Percentiles rank a stretch among this genome's conserved stretches.
Conservation (phyloP, 768 basidiomycete species). For the Tricholoma matsutake region DNA sequence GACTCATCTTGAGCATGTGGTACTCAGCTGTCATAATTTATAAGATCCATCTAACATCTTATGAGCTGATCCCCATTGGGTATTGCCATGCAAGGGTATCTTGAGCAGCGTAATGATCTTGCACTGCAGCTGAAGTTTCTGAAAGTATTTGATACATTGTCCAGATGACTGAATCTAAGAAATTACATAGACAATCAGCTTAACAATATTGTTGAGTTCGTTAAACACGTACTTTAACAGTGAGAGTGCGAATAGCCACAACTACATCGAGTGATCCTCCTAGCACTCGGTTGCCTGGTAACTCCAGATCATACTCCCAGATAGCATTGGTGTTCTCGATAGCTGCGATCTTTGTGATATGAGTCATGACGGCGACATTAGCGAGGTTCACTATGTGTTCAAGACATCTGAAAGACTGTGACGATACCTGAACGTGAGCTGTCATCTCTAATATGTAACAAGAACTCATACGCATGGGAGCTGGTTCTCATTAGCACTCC, state of each 20-base stretch:
- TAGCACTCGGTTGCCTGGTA: constrained; percentile 21
- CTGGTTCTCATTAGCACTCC: constrained; percentile 15
- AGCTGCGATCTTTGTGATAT: constrained; percentile 26
- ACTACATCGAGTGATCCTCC: constrained; percentile 28
- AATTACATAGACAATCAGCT: not conserved
- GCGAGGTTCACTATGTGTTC: constrained; percentile 28
- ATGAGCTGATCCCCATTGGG: constrained; percentile 4
- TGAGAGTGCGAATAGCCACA: constrained; percentile 24
- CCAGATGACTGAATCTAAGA: constrained; percentile 23
- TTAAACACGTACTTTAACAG: constrained; percentile 26
- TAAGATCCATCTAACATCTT: constrained; percentile 7
- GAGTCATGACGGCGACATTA: constrained; percentile 25
- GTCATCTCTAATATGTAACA: too few species aligned
- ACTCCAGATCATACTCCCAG: constrained; percentile 31
- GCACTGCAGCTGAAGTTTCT: constrained; percentile 18
- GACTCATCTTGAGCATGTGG: not conserved
- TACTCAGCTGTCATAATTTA: constrained; percentile 6
- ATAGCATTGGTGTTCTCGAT: constrained; percentile 27
- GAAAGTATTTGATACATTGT: constrained; percentile 21
- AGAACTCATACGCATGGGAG: constrained; percentile 13
- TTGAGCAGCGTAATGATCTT: constrained; percentile 13
- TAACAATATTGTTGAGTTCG: not conserved
- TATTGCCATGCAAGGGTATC: constrained; percentile 20
- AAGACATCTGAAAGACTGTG: constrained; percentile 20
- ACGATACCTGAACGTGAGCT: not conserved